A percentile compares a stretch with the other conserved stretches of the same genome.
Conservation (phyloP, 2,329 filamentous ascomycete genomes). For the Talaromyces sp. region DNA sequence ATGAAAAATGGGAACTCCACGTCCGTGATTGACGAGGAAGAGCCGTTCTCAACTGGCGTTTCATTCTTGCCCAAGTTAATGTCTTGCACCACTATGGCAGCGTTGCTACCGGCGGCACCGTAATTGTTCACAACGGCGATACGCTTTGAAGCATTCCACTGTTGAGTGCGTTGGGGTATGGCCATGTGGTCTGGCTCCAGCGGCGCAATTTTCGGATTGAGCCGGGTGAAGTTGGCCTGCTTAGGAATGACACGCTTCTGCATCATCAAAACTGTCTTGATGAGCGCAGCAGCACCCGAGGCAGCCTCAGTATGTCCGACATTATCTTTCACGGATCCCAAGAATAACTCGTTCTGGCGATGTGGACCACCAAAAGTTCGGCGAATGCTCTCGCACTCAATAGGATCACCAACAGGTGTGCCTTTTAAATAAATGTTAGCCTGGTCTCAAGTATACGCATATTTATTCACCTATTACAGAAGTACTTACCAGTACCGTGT, state of each 20-base stretch:
- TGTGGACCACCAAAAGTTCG: neutral
- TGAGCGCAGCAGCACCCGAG: constrained; percentile 22
- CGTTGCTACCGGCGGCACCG: neutral
- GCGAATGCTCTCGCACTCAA: constrained; percentile 12
- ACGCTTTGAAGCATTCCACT: constrained; percentile 16
- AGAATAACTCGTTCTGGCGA: constrained; percentile 10
- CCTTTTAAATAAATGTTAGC: no score
- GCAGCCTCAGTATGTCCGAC: constrained; percentile 32
- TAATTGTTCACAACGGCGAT: neutral
- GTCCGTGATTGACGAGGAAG: no score
- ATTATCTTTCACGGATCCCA: constrained; percentile 30
- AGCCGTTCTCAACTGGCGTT: no score
- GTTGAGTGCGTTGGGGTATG: constrained; percentile 14
- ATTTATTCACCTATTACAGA: no score
- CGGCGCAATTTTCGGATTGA: constrained; percentile 17
- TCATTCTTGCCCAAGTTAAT: no score
- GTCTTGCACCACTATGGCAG: neutral
- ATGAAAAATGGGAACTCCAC: neutral
- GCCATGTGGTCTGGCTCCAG: constrained; percentile 12
- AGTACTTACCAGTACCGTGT: constrained; percentile 27
- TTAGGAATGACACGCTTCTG: constrained; percentile 27
- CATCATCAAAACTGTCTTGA: constrained; percentile 31
- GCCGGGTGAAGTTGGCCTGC: constrained; percentile 27
- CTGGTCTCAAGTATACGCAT: no score
- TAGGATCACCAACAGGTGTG: constrained; percentile 24